phyloP scores from a whole-genome alignment of 2,329 filamentous ascomycete species.

The Neonectria faginata region DNA sequence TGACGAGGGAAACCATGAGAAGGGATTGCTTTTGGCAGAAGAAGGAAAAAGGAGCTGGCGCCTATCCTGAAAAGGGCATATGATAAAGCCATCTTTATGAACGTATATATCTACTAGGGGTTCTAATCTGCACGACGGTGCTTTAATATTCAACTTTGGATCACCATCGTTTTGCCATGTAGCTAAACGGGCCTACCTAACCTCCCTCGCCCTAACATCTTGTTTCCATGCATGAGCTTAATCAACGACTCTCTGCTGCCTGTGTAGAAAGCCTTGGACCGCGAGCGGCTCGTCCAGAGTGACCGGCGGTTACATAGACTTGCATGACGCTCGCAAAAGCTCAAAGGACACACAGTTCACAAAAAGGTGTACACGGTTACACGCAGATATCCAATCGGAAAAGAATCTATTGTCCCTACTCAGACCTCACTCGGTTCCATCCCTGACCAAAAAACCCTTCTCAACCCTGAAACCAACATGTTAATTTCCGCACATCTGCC shows the following conservation, averaged over 20 bases:
- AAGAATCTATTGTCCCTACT: constrained; percentile 46
- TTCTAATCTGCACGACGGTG: constrained; percentile 6
- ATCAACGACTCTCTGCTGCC: too few relatives aligned
- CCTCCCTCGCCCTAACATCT: background rate
- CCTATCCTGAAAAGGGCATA: constrained; percentile 29
- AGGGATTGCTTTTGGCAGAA: background rate
- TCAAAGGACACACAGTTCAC: background rate
- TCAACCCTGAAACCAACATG: constrained; percentile 43
- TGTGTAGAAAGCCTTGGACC: too few relatives aligned
- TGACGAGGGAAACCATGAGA: constrained; percentile 25
- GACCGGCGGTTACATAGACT: background rate
- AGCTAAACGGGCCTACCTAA: background rate
- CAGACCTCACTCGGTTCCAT: constrained; percentile 34
- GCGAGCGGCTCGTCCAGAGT: too few relatives aligned
- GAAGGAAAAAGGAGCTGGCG: constrained; percentile 44
- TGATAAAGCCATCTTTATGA: constrained; percentile 2
- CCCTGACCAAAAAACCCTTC: constrained; percentile 41
- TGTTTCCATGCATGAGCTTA: background rate
- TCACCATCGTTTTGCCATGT: background rate
- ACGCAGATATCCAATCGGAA: constrained; percentile 43
- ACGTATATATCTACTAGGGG: constrained; percentile 16
- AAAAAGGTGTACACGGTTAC: background rate
- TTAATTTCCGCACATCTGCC: constrained; percentile 42
- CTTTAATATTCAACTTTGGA: constrained; percentile 16
- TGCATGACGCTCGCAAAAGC: background rate